Evolutionary conservation across 129 eudicot species (phyloP).

Genomic region (sunflower (Helianthus annuus)): DNA sequence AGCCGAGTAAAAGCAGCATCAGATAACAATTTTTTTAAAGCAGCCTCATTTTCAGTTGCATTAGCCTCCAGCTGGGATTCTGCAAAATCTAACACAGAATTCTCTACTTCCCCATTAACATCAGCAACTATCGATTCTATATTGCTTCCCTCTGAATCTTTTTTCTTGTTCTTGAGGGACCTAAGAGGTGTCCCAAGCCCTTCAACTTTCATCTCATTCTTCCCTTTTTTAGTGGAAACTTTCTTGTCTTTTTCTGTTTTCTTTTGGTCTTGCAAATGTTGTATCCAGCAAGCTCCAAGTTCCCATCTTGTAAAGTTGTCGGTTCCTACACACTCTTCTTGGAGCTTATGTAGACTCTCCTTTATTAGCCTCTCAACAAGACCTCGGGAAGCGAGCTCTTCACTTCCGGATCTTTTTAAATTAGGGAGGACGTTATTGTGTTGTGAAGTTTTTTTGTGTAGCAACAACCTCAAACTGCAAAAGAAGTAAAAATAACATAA

Average conservation of each 20-base stretch:
- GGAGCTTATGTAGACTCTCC: conserved; percentile 74
- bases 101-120: conserved; percentile 51
- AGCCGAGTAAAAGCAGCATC: conserved; percentile 82
- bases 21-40: conserved; percentile 58
- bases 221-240: conserved; percentile 62
- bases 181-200: conserved; percentile 94
- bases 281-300: conserved; percentile 99
- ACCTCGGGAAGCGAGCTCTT: conserved; percentile 52
- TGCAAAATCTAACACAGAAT: conserved; percentile 36
- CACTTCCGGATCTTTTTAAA: conserved; percentile 43
- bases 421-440: conserved; percentile 36
- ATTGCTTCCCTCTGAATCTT: conserved; percentile 47
- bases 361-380: conserved; percentile 65
- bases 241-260: conserved; percentile 93
- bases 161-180: conserved; percentile 82
- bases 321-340: conserved; percentile 57
- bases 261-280: conserved; percentile 97
- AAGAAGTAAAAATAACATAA: conserved; percentile 6
- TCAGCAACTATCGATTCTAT: conserved; percentile 41
- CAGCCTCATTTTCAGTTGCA: conserved; percentile 51
- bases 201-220: conserved; percentile 92
- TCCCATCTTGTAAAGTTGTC: conserved; percentile 93
- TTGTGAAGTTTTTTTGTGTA: conserved; percentile 68
- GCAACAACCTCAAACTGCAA: conserved; percentile 87
- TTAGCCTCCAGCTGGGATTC: conserved; percentile 50